Percentiles rank a stretch among this genome's conserved stretches.
phyloP scores from a whole-genome alignment of 2,329 filamentous ascomycete genomes.

The Fusarium sambucinum region DNA sequence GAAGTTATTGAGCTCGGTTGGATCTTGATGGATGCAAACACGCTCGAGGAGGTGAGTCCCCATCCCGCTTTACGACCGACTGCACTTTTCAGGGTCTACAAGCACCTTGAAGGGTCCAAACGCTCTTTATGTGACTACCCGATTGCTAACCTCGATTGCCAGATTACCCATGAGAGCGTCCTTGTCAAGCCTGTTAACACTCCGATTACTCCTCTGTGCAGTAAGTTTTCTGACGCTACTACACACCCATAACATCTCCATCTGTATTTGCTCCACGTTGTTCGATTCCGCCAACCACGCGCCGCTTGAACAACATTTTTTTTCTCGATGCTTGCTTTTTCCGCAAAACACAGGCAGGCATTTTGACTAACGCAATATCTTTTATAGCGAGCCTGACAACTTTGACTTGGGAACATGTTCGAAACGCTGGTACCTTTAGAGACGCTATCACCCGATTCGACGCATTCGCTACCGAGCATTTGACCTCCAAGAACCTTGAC shows the following conservation, averaged over 20 bases:
- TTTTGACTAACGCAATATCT: slow-evolving; percentile 37
- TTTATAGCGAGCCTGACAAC: slow-evolving; percentile 91
- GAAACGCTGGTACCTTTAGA: slow-evolving; percentile 95
- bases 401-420: slow-evolving; percentile 98
- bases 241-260: slow-evolving; percentile 31
- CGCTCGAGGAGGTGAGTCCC: slow-evolving; percentile 84
- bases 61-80: slow-evolving; percentile 11
- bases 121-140: not conserved
- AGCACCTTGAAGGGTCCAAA: not conserved
- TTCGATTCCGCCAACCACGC: slow-evolving; percentile 31
- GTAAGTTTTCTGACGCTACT: slow-evolving; percentile 71
- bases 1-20: slow-evolving; percentile 99
- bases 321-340: slow-evolving; percentile 4
- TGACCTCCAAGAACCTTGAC: slow-evolving; percentile 90
- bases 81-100: slow-evolving; percentile 14
- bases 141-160: slow-evolving; percentile 41
- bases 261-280: slow-evolving; percentile 39
- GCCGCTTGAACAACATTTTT: slow-evolving; percentile 22
- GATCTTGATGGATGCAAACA: slow-evolving; percentile 94
- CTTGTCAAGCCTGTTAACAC: slow-evolving; percentile 99
- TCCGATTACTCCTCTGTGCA: slow-evolving; percentile 97
- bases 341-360: slow-evolving; percentile 12
- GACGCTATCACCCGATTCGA: slow-evolving; percentile 97
- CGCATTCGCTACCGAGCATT: slow-evolving; percentile 90
- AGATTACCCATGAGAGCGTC: slow-evolving; percentile 95